Base-by-base conservation (phyloP, 2,329 filamentous ascomycete species). In the Orbilia quercus region DNA sequence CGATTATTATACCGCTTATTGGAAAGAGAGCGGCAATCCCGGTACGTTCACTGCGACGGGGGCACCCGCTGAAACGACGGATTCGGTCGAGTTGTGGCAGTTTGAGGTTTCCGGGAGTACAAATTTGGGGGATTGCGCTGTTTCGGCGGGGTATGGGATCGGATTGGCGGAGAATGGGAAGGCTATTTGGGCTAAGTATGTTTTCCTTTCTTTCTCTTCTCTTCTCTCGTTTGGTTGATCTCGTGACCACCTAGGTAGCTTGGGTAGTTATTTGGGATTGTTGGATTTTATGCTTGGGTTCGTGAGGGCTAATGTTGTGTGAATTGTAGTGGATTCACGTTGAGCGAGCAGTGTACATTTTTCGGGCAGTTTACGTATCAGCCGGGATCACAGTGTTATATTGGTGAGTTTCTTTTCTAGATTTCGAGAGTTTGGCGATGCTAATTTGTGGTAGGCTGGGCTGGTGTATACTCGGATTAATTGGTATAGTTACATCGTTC, bases 151-250 rank as follows among this genome's bases (percentile, higher is more conserved):
- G 58, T n/a, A 71, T 53, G 20, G 18, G 2, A 58, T 71, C 18
- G 4, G 11, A 1, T 25, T 71, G 40, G 50, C 38, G 9, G 36
- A 65, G 7, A 23, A 11, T 14, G 59, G 59, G 6, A 1, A 31
- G 9, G 59, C 45, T 2, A 20, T 48, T 1, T 72, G 59, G 48
- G 25, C 50, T 38, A 64, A 58, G 66, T 72, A 64, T 64, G 66
- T 65, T 44, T 23, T n/a, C n/a, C 28, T 31, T 31, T 9, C 28
- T 9, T 31, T 31, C 28, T 31, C 9, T 4, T 31, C 28, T 31
- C 5, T 31, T 5, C 28, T 31, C 28, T 31, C 9, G 28, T 31
- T 31, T 31, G 4, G 28, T n/a, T n/a, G n/a, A n/a, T n/a, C n/a
- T n/a, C n/a, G n/a, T n/a, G n/a, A n/a, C n/a, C n/a, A n/a, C n/a